Base-by-base conservation (phyloP, 1,284 basidiomycete genomes). In the Boletus mariae region DNA sequence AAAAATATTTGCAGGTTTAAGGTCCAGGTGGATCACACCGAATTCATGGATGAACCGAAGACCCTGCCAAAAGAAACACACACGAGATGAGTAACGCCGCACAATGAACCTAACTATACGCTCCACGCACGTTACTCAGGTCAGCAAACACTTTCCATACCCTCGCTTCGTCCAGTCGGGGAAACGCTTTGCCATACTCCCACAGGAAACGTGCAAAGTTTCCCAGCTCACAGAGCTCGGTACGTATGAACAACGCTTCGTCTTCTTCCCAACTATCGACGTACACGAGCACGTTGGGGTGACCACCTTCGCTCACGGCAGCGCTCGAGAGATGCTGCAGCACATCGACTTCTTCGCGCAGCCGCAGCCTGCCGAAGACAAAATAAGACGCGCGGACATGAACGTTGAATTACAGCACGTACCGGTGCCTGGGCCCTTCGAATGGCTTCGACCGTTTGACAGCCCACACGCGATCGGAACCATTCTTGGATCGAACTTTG, bases 1-100 rank as follows among this genome's bases (percentile, higher is more conserved):
- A 67, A 99, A 94, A 52, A 99, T 87, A 68, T 99, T 99, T 53
- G 92, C 95, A 12, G 97, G 97, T 75, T 99, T 99, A 62, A 99
- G 78, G 73, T 99, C 97, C 52, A 99, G 83, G 74, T 99, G 97
- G 51, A 99, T 90, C 47, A 98, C 87, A 49, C 89, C 88, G 51
- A 85, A 80, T 54, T 83, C 80, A 71, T 99, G 97, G 57, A 99
- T 92, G 73, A 95, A 95, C 55, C 80, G 78, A 57, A 99, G 78
- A 58, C 96, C 93, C 87, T 92, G 70, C 56, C 46, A 41, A 54
- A 37, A 11, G 13, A 49, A 56, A 49, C 43, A 46, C 31, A 32
- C 31, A 13, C 12, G 12, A 40, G 40, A 51, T 63, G 53, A 63
- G 59, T 60, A 61, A 57, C 26, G 26, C 23, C n/a, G 2, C 45